Base-by-base conservation (phyloP, 2,329 filamentous ascomycete species). In the Stemphylium lycopersici region DNA sequence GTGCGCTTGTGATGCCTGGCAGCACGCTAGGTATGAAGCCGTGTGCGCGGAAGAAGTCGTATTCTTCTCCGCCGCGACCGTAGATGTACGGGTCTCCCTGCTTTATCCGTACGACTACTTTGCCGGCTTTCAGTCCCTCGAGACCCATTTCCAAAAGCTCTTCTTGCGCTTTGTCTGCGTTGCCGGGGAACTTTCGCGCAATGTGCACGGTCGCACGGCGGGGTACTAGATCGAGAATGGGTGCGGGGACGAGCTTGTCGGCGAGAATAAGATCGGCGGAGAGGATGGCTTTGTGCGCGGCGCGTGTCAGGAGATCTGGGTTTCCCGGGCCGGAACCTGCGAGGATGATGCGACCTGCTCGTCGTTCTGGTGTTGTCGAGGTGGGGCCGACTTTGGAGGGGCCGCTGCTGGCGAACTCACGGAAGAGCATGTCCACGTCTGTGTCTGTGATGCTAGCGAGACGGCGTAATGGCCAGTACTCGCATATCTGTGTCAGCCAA, bases 21-120 rank as follows among this genome's bases (percentile, higher is more conserved):
- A 99, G 80, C 0, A 99, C 93, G 0, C 84, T 78, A 10, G 87
- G 85, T 4, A 81, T 83, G 53, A 88, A 87, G 1, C 92, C 91
- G 42, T 89, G 83, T 3, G 79, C 78, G 2, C 87, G 81, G 81
- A 99, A 97, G 72, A 90, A 96, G 26, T 86, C 84, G 34, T 91
- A 90, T 74, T 99, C 95, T 74, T 99, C 95, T 31, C 91, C 95
- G 51, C 95, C 95, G 34, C 95, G 87, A 34, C 95, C 95, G 76
- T 98, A 99, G 34, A 99, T 85, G 76, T 96, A 99, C 0, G 95
- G 95, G 69, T 99, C 95, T 40, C 95, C 95, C 74, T 99, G 95
- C 78, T 99, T 99, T 39, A 99, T 81, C 3, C 95, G 85, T 31
- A 99, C 81, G 0, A 99, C 95, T 1, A 86, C 90, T 72, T 90